Evolutionary conservation across 257 asterid species (phyloP).

Genomic region (Plectranthus barbatus): DNA sequence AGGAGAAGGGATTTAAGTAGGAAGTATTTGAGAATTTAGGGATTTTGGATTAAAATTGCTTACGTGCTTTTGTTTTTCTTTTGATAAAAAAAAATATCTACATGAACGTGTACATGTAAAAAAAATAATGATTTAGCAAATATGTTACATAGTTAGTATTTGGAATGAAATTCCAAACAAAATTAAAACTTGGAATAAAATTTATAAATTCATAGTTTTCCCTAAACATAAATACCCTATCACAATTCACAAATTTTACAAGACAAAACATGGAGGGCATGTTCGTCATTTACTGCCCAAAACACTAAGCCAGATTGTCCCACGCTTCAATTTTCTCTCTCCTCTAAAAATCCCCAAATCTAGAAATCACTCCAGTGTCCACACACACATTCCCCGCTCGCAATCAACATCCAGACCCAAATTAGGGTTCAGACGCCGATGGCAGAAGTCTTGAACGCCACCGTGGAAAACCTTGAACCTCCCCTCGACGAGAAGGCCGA

Average conservation of each 20-base stretch:
- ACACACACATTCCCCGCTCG: not conserved
- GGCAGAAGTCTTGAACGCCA: constrained; percentile 35
- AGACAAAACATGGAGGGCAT: not conserved
- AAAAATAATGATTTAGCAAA: too few species aligned
- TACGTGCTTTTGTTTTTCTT: too few species aligned
- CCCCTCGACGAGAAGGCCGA: constrained; percentile 12
- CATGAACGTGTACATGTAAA: too few species aligned
- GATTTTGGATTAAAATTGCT: too few species aligned
- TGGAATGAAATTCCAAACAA: too few species aligned
- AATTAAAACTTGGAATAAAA: too few species aligned
- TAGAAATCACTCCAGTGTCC: constrained; percentile 9
- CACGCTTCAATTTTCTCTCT: not conserved
- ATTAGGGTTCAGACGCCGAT: constrained; percentile 29
- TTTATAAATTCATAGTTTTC: too few species aligned
- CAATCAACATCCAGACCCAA: not conserved
- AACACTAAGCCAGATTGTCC: not conserved
- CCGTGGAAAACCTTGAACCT: constrained; percentile 20
- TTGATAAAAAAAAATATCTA: too few species aligned
- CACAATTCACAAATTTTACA: not conserved
- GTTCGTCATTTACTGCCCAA: not conserved
- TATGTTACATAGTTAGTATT: too few species aligned
- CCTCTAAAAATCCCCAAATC: constrained; percentile 13
- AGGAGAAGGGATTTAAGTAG: too few species aligned
- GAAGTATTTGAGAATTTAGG: too few species aligned
- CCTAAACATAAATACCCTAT: not conserved